Evolutionary conservation across 345 rosid species (phyloP).

Genomic region (Eucalyptus viminalis): DNA sequence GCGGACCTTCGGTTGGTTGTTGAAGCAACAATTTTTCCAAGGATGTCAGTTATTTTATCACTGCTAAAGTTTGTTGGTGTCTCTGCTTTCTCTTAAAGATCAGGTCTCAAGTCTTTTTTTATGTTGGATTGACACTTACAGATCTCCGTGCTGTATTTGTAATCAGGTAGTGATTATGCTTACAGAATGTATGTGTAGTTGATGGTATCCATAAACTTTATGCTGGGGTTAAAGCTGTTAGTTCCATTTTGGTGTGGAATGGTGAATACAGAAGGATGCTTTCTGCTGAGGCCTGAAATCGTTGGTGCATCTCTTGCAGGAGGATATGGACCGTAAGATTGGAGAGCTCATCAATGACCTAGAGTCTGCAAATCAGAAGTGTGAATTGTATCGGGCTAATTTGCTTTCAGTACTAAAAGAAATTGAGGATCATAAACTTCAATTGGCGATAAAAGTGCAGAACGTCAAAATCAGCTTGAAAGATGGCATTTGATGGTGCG

Average conservation of each 20-base stretch:
- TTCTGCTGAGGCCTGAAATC: neutral
- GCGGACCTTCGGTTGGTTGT: neutral
- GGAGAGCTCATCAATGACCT: slow-evolving; percentile 15
- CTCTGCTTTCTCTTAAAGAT: neutral
- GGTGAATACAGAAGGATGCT: neutral
- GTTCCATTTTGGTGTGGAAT: neutral
- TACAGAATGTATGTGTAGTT: neutral
- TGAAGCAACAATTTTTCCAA: neutral
- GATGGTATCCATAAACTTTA: neutral
- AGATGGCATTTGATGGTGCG: slow-evolving; percentile 8
- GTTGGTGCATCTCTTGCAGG: slow-evolving; percentile 6
- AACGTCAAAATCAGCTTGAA: slow-evolving; percentile 32
- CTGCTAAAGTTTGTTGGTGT: neutral
- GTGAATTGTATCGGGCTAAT: slow-evolving; percentile 35
- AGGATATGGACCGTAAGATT: slow-evolving; percentile 28
- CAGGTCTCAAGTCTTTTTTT: neutral
- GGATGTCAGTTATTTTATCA: neutral
- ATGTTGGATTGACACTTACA: neutral
- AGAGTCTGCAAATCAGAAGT: slow-evolving; percentile 26
- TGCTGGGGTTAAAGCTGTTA: neutral
- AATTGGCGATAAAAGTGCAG: slow-evolving; percentile 36
- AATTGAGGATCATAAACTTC: slow-evolving; percentile 42
- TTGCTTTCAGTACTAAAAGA: slow-evolving; percentile 35
- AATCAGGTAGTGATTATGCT: neutral
- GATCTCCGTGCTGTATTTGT: neutral